Base-by-base conservation (phyloP, 176 grass and related monocot species). In the Zizania latifolia region DNA sequence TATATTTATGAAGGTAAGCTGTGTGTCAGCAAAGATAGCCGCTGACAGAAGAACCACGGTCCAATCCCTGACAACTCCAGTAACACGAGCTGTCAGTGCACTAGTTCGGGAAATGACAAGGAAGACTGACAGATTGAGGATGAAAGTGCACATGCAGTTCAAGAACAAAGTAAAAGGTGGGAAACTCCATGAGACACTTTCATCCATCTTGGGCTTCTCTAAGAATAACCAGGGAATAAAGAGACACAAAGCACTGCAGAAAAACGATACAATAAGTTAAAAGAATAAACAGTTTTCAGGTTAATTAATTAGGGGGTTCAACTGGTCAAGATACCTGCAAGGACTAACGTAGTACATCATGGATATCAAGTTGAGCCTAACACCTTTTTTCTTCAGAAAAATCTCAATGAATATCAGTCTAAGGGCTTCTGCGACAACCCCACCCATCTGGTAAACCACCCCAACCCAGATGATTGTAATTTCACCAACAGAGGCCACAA, bases 291-390 rank as follows among this genome's bases (percentile, higher is more conserved):
- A 16, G 34, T 43, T 64, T 68, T 15, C 16, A 21, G 85, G 21
- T 77, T 29, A 43, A 58, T 57, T 37, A 51, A 87, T 40, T 36
- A 54, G 8, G 65, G 51, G 23, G 58, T 27, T 27, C 31, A 6
- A 65, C n/a, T n/a, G 23, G 38, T 66, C 37, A 81, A 23, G 21
- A 41, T 69, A 99, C 95, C 95, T 99, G 95, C 91, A 99, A 3
- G 95, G 91, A 70, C 95, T 99, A 58, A 99, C 95, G 76, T 99
- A 99, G 58, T 90, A 99, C 95, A 99, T 99, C 89, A 94, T 94
- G 64, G 95, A 99, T 78, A 99, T 94, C 65, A 91, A 78, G 60
- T 99, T 98, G 59, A 99, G 65, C 55, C 77, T 89, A 61, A 98
- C 89, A 67, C 95, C 95, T 28, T 98, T 98, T 86, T 92, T 98